Conservation (phyloP, 192 early-diverging fungal species). For the Spizellomyces sp. region DNA sequence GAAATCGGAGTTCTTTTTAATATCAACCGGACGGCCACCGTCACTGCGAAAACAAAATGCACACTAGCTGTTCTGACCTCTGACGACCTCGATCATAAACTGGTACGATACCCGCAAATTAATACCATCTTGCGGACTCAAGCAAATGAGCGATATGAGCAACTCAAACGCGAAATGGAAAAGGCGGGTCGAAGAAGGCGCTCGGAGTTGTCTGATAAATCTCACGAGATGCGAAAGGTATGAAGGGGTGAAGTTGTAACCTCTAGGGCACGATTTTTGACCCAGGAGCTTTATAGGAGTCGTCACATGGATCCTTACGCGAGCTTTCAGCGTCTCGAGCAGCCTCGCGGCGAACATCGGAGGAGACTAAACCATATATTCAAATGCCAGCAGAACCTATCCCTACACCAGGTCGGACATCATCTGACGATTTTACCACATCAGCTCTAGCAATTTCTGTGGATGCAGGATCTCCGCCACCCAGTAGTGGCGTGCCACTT, state of each 20-base stretch:
- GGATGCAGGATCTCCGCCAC: conserved; percentile 17
- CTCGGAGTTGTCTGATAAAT: conserved; percentile 9
- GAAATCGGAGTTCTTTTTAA: conserved; percentile 59
- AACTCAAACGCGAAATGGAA: conserved; percentile 38
- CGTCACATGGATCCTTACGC: conserved; percentile 24
- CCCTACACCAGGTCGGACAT: background rate
- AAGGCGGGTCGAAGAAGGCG: conserved; percentile 37
- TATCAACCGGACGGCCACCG: conserved; percentile 61
- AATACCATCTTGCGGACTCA: conserved; percentile 56
- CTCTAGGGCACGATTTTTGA: too few species aligned
- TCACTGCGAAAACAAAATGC: conserved; percentile 67
- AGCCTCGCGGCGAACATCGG: conserved; percentile 17
- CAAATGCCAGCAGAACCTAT: background rate
- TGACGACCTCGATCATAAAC: conserved; percentile 55
- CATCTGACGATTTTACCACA: conserved; percentile 25
- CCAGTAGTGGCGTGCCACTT: conserved; percentile 10
- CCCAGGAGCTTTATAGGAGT: background rate
- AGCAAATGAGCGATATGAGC: conserved; percentile 61
- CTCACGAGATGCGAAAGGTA: conserved; percentile 24
- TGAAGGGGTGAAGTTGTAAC: background rate
- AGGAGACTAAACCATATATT: conserved; percentile 8
- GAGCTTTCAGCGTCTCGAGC: conserved; percentile 27
- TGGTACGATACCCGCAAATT: conserved; percentile 67
- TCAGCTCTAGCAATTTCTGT: conserved; percentile 5
- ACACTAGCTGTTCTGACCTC: conserved; percentile 63